Base-by-base conservation (phyloP, 352 stramenopile species). In the Globisporangium nodosum region DNA sequence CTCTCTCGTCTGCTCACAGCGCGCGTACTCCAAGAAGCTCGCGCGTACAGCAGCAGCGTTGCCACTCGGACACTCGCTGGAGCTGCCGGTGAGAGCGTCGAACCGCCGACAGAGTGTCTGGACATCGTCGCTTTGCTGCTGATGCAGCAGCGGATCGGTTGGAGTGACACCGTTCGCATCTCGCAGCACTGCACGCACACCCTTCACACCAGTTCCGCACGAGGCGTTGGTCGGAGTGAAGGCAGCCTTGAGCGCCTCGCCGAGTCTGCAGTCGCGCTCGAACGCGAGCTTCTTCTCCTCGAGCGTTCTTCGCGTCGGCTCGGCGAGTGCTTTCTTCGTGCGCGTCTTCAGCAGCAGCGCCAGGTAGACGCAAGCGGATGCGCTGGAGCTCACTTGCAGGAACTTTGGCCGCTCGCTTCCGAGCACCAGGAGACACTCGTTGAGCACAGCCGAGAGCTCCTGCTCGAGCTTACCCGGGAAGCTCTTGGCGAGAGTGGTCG, bases 331-430 rank as follows among this genome's bases (percentile, higher is more conserved):
- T 6, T 7, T 58, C 20, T 66, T 65, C 52, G 61, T 49, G 53
- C 59, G 56, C 55, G 60, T 70, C 58, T 88, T 87, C 31, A 91
- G 67, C 27, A 73, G 69, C 42, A 91, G 67, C 18, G 69, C 81
- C 31, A 91, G 46, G 59, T 78, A 86, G 2, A 89, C 62, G 54
- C 66, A 87, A 18, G 79, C 81, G 0, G 77, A 81, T 5, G 71
- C 63, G 13, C 58, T 52, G 1, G 51, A 52, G 18, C 68, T 71
- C 13, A 77, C 69, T 7, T 73, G 65, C 2, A 73, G 58, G 50
- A 88, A 89, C 61, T 91, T 91, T 9, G 77, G 81, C 0, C 79
- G 77, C 13, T 73, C 65, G 18, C 62, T 78, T 2, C 79, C 79
- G 15, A 91, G 60, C 31, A 65, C 48, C 35, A 91, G 59, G 46